phyloP scores from a whole-genome alignment of 306 rosid species.

The Begonia masoniana region DNA sequence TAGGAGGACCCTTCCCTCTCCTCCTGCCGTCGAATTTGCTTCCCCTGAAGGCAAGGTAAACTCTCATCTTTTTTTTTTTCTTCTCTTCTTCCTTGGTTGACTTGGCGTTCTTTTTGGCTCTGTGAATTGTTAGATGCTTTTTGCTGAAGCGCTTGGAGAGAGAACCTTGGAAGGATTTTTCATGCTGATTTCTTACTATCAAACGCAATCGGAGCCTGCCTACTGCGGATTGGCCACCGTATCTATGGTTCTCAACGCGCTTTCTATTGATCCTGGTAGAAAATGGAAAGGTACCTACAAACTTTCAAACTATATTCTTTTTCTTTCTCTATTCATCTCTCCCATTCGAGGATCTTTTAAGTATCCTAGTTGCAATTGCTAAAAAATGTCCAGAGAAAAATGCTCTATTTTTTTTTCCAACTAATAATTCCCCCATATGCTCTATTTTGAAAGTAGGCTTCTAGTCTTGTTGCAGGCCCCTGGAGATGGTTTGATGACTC shows the following conservation, averaged over 20 bases:
- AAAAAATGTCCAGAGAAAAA: too few relatives aligned
- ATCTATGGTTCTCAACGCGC: conserved; percentile 80
- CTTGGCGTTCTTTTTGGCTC: background rate
- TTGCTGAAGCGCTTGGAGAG: conserved; percentile 47
- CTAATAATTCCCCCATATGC: too few relatives aligned
- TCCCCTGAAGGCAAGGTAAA: conserved; percentile 23
- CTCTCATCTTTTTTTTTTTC: background rate
- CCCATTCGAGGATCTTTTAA: too few relatives aligned
- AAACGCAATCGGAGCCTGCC: conserved; percentile 94
- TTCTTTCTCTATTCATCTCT: too few relatives aligned
- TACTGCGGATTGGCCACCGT: conserved; percentile 75
- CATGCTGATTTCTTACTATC: conserved; percentile 73
- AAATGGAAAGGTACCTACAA: conserved; percentile 76
- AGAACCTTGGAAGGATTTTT: conserved; percentile 83
- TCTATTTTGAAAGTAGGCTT: background rate
- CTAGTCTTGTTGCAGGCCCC: conserved; percentile 38
- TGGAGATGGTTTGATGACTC: conserved; percentile 99
- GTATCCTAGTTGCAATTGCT: too few relatives aligned
- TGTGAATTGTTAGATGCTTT: conserved; percentile 29
- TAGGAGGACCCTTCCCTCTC: conserved; percentile 20
- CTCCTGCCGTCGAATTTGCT: conserved; percentile 25
- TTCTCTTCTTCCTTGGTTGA: background rate
- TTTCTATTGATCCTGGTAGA: conserved; percentile 87
- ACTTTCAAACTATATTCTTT: too few relatives aligned
- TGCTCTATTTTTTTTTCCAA: too few relatives aligned